A percentile compares a stretch with the other conserved stretches of the same genome.
Evolutionary conservation across 2,329 filamentous ascomycete species (phyloP).

Genomic region (Lasiodiplodia gonubiensis): DNA sequence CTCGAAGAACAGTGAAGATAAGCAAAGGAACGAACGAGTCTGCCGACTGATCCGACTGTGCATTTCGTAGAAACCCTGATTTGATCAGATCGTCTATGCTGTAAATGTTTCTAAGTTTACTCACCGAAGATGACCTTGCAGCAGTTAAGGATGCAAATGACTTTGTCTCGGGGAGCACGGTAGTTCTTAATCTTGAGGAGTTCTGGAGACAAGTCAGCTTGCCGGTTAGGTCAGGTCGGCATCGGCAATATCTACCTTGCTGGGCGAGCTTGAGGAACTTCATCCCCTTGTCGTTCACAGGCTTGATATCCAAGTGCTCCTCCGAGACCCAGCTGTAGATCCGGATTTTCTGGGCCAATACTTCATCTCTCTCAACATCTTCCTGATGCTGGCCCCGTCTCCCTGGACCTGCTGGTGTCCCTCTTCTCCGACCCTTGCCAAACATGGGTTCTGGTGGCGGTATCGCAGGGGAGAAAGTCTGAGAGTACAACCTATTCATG

Average conservation of each 20-base stretch:
- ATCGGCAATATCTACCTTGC: slow-evolving; percentile 63
- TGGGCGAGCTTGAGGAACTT: slow-evolving; percentile 89
- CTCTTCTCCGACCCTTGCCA: slow-evolving; percentile 55
- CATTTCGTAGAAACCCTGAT: slow-evolving; percentile 82
- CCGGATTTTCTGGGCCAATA: slow-evolving; percentile 93
- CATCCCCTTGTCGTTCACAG: slow-evolving; percentile 81
- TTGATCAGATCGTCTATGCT: neutral
- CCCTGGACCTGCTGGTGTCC: slow-evolving; percentile 71
- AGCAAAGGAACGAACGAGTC: slow-evolving; percentile 94
- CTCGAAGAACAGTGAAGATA: slow-evolving; percentile 93
- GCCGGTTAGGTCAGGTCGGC: neutral
- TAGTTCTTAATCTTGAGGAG: slow-evolving; percentile 96
- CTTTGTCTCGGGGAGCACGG: slow-evolving; percentile 94
- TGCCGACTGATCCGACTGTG: slow-evolving; percentile 91
- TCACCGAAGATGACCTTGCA: slow-evolving; percentile 98
- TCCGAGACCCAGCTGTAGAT: slow-evolving; percentile 96
- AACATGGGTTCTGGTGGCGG: slow-evolving; percentile 73
- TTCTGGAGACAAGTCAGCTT: slow-evolving; percentile 60
- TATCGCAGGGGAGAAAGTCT: slow-evolving; percentile 96
- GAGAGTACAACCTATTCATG: slow-evolving; percentile 95
- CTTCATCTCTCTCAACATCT: slow-evolving; percentile 93
- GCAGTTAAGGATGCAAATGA: slow-evolving; percentile 97
- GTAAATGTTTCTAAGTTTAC: slow-evolving; percentile 32
- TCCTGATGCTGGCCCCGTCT: slow-evolving; percentile 94
- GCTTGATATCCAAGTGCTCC: slow-evolving; percentile 89